Percentiles rank a stretch among this genome's conserved stretches.
These are phyloP conservation scores for Capsicum chinense DNA, from an alignment of 257 asterid genomes.

Conservation along the genomic window DNA sequence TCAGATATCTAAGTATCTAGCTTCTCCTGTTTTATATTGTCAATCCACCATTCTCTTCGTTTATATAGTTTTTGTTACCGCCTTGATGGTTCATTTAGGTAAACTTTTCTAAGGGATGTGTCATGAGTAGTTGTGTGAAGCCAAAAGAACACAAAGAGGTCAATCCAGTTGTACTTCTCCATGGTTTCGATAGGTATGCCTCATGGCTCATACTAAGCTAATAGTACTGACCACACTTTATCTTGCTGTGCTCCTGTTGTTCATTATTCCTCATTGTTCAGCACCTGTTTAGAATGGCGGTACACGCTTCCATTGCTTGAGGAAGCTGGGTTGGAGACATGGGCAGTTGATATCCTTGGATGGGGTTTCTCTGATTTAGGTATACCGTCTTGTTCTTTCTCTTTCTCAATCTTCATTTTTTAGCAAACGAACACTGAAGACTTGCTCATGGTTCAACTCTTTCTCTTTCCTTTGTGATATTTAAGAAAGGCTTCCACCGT, in stretches of 20 bases:
- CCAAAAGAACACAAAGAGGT: constrained; percentile 48
- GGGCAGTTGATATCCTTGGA: constrained; percentile 92
- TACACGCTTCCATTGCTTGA: constrained; percentile 81
- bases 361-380: constrained; percentile 98
- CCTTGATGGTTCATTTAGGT: constrained; percentile 46
- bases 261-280: constrained; percentile 62
- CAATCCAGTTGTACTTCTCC: constrained; percentile 83
- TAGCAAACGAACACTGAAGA: not conserved
- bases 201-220: constrained; percentile 33
- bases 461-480: constrained; percentile 31
- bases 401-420: constrained; percentile 13
- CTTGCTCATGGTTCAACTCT: constrained; percentile 24
- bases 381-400: constrained; percentile 34
- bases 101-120: constrained; percentile 45
- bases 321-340: constrained; percentile 78
- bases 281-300: constrained; percentile 98
- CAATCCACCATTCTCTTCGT: not conserved
- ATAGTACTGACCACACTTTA: constrained; percentile 24
- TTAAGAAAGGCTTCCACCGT: constrained; percentile 68
- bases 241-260: constrained; percentile 36
- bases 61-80: not conserved
- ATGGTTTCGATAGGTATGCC: constrained; percentile 89
- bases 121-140: constrained; percentile 89
- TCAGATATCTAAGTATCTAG: not conserved
- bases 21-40: not conserved